These are phyloP conservation scores for Neofusicoccum sp. DNA, from an alignment of 2,329 filamentous ascomycete genomes.

Conservation along the genomic window DNA sequence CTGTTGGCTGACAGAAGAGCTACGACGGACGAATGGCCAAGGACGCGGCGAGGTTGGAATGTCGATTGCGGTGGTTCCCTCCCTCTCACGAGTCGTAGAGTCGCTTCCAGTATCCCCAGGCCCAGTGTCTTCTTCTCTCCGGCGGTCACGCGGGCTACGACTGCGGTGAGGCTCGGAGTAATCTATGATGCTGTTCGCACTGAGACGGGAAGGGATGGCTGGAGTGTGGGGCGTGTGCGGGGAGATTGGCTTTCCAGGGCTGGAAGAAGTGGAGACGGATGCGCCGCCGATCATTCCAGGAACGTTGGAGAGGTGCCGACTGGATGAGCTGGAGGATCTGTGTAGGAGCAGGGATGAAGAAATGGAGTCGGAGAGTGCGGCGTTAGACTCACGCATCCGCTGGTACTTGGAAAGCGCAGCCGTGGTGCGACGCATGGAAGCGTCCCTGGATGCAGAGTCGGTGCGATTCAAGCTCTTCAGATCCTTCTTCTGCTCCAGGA, in stretches of 20 bases:
- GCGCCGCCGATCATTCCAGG: conserved; percentile 64
- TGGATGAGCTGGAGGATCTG: conserved; percentile 75
- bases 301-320: conserved; percentile 70
- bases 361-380: conserved; percentile 88
- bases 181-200: conserved; percentile 83
- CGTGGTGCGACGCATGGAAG: conserved; percentile 72
- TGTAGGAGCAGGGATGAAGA: conserved; percentile 86
- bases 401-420: conserved; percentile 85
- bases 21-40: conserved; percentile 56
- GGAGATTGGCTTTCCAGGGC: conserved; percentile 83
- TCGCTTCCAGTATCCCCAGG: conserved; percentile 25
- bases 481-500: conserved; percentile 87
- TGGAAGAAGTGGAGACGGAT: conserved; percentile 82
- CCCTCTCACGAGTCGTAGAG: conserved; percentile 30
- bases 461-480: conserved; percentile 75
- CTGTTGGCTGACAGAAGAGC: conserved; percentile 70
- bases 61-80: conserved; percentile 65
- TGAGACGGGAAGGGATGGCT: conserved; percentile 89
- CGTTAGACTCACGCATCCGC: conserved; percentile 85
- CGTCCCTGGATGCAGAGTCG: conserved; percentile 61
- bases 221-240: conserved; percentile 92
- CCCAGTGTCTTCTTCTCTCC: conserved; percentile 24
- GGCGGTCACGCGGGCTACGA: conserved; percentile 27
- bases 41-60: conserved; percentile 70
- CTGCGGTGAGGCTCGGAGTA: conserved; percentile 52